These are phyloP conservation scores for Coemansia sp. DNA, from an alignment of 192 early-diverging fungal genomes.

Conservation along the genomic window DNA sequence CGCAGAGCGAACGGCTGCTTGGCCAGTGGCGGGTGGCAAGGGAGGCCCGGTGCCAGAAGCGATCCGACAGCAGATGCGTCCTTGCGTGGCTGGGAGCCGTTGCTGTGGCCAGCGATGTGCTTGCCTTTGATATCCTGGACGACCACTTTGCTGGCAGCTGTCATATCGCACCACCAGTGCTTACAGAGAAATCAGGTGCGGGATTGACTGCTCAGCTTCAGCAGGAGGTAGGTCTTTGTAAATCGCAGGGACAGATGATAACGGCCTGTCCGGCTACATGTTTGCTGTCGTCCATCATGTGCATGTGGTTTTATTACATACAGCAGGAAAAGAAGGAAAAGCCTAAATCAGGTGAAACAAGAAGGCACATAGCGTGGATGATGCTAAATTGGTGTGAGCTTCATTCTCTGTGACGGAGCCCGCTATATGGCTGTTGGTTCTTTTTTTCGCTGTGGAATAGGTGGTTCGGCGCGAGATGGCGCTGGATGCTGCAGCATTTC, in stretches of 20 bases:
- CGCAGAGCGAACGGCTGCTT: neutral
- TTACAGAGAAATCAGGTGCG: neutral
- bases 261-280: no score
- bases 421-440: neutral
- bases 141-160: slow-evolving; percentile 17
- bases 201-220: slow-evolving; percentile 14
- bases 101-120: slow-evolving; percentile 15
- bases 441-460: neutral
- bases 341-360: neutral
- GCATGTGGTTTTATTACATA: neutral
- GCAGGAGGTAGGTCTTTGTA: slow-evolving; percentile 8
- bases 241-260: neutral
- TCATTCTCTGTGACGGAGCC: neutral
- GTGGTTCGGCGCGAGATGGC: slow-evolving; percentile 37
- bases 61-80: slow-evolving; percentile 1
- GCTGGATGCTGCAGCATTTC: slow-evolving; percentile 42
- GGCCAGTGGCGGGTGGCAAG: slow-evolving; percentile 6
- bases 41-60: neutral
- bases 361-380: neutral
- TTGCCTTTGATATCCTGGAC: slow-evolving; percentile 16
- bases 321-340: neutral
- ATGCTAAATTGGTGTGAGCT: neutral
- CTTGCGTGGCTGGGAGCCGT: slow-evolving; percentile 24
- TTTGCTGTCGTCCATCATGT: neutral
- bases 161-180: neutral